Evolutionary conservation across 352 stramenopile species (phyloP), one percentile per base, ranked within the genome.

Genomic region (Achlya hypogyna): DNA sequence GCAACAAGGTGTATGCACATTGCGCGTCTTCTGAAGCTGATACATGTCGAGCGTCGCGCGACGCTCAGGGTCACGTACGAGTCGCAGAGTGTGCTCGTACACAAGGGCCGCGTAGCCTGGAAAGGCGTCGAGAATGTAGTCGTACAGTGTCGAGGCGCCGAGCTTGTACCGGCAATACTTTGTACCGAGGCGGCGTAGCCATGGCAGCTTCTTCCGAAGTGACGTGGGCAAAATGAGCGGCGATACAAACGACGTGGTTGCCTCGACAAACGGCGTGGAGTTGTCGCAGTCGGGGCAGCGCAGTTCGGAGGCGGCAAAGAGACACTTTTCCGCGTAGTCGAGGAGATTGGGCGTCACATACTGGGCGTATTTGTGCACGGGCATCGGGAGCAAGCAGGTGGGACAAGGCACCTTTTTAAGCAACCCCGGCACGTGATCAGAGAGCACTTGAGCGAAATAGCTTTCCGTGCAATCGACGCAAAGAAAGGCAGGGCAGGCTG

Each of bases 231-330:
- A 35, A 8, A 56, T 10, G 1, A 63, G 23, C 5, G 54, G 28
- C 1, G 1, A n/a, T 18, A 45, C n/a, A 2, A 9, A 16, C 25
- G 27, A n/a, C n/a, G 23, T 23, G 2, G 5, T 22, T 8, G n/a
- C 16, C 2, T 35, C 23, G 16, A 63, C n/a, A n/a, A 63, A 49
- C 23, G 54, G 28, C 32, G 54, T 63, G 2, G 54, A 63, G 2
- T 63, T 9, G 25, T 63, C 54, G 42, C 54, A 63, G 35, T 49
- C 5, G 22, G 54, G 32, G 29, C 54, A 63, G 54, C 54, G 54
- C 9, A 63, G n/a, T n/a, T 63, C 54, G 18, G 54, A 51, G 14
- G 54, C 35, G 20, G 23, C 29, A n/a, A 43, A 63, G 35, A 63
- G 12, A 14, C 31, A 63, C 23, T 49, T 35, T 6, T n/a, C 54